phyloP scores from a whole-genome alignment of 352 stramenopile species.

The Hyaloperonospora arabidopsidis region DNA sequence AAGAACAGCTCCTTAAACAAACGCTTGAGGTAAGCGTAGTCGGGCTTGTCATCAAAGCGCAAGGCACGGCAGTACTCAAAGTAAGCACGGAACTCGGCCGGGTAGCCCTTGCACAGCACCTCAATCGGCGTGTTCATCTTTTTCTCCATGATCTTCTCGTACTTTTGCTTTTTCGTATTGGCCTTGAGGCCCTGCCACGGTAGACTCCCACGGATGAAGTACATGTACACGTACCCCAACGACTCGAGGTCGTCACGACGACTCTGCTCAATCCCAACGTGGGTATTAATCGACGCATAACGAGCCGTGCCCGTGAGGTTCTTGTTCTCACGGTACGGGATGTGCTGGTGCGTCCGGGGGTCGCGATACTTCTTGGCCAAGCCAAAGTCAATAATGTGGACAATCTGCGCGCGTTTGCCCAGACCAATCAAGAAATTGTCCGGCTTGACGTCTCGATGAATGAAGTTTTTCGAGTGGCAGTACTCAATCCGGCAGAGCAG shows the following conservation, averaged over 20 bases:
- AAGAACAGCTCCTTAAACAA: slow-evolving; percentile 99
- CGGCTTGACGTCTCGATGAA: slow-evolving; percentile 86
- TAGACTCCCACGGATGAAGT: slow-evolving; percentile 91
- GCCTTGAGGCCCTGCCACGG: slow-evolving; percentile 98
- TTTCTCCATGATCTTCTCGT: slow-evolving; percentile 99
- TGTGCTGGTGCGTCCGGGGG: slow-evolving; percentile 85
- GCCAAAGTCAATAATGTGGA: slow-evolving; percentile 86
- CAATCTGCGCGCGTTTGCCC: slow-evolving; percentile 79
- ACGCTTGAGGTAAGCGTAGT: slow-evolving; percentile 88
- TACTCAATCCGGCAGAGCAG: slow-evolving; percentile 82
- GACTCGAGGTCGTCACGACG: slow-evolving; percentile 96
- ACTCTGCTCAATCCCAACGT: slow-evolving; percentile 97
- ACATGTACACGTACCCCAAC: slow-evolving; percentile 93
- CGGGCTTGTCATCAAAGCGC: slow-evolving; percentile 83
- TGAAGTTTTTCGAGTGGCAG: slow-evolving; percentile 86
- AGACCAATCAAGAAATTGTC: slow-evolving; percentile 88
- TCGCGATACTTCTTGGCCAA: slow-evolving; percentile 88
- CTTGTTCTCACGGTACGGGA: slow-evolving; percentile 88
- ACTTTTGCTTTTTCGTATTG: slow-evolving; percentile 92
- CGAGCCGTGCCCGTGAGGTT: slow-evolving; percentile 93
- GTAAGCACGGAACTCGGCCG: slow-evolving; percentile 95
- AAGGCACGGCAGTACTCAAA: slow-evolving; percentile 90
- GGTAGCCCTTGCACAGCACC: slow-evolving; percentile 90
- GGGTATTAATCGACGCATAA: slow-evolving; percentile 98
- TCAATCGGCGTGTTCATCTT: slow-evolving; percentile 94